These are phyloP conservation scores for Microcos paniculata DNA, from an alignment of 345 rosid genomes.

Conservation along the genomic window DNA sequence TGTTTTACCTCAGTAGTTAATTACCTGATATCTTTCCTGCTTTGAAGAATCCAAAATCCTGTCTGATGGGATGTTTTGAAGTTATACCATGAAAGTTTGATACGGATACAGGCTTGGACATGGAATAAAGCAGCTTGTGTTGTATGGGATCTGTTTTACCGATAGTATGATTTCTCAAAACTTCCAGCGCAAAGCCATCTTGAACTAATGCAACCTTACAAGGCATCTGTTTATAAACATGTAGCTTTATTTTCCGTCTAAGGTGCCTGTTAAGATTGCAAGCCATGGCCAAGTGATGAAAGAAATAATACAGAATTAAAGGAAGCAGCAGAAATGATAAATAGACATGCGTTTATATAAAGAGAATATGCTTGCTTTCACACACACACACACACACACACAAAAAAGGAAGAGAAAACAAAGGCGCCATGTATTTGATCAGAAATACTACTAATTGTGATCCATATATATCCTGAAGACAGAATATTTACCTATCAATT, in stretches of 20 bases:
- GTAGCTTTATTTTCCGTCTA: conserved; percentile 43
- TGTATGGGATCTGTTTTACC: conserved; percentile 23
- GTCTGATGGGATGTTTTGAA: not conserved
- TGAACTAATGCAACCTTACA: conserved; percentile 48
- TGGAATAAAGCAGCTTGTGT: conserved; percentile 33
- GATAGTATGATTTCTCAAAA: conserved; percentile 23
- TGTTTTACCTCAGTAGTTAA: no score
- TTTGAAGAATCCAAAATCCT: no score
- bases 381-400: no score
- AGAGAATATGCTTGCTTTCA: no score
- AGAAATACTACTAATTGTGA: no score
- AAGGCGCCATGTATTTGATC: no score
- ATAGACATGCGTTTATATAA: no score
- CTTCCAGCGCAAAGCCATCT: conserved; percentile 39
- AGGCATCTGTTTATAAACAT: conserved; percentile 45
- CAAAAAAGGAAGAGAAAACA: no score
- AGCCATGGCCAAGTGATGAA: not conserved
- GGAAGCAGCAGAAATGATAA: no score
- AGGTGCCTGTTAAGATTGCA: conserved; percentile 43
- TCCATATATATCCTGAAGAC: no score
- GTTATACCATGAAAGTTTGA: conserved; percentile 15
- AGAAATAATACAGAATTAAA: not conserved
- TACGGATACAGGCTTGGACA: conserved; percentile 35
- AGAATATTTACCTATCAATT: conserved; percentile 53
- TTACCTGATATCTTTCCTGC: no score